Conservation (phyloP, 495 filamentous ascomycete genomes). For the Aspergillus campestris region DNA sequence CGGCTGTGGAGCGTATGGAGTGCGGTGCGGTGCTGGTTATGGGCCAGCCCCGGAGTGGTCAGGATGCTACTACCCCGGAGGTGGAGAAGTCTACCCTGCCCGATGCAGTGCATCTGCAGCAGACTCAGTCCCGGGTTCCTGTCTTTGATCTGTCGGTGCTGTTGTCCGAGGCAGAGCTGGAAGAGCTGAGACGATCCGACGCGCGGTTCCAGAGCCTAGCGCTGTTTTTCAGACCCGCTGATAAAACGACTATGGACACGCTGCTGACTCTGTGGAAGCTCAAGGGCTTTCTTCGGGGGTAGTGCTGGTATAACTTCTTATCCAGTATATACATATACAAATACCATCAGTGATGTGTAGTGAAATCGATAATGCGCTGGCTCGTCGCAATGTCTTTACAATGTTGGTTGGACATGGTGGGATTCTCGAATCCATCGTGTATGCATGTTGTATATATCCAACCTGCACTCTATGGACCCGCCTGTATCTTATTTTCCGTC, state of each 20-base stretch:
- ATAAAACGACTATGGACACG: conserved; percentile 32
- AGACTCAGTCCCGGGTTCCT: conserved; percentile 28
- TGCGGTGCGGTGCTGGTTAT: conserved; percentile 25
- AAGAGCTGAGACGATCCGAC: conserved; percentile 16
- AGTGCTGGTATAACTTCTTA: no score
- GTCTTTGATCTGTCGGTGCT: conserved; percentile 36
- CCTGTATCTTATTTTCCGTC: neutral
- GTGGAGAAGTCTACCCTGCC: conserved; percentile 5
- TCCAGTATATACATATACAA: no score
- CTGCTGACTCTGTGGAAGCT: conserved; percentile 60
- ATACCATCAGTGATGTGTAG: no score
- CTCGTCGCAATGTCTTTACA: no score
- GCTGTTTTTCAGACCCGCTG: conserved; percentile 30
- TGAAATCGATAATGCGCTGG: no score
- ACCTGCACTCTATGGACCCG: conserved; percentile 2
- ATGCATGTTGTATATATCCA: conserved; percentile 3
- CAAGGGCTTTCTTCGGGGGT: conserved; percentile 44
- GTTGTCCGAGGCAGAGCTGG: conserved; percentile 25
- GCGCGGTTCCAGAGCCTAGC: conserved; percentile 18
- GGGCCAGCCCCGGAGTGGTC: conserved; percentile 6
- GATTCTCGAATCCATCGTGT: neutral
- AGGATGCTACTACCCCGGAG: neutral
- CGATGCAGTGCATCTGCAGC: conserved; percentile 20
- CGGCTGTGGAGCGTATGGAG: conserved; percentile 20
- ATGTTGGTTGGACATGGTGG: no score